Percentiles rank a stretch among this genome's conserved stretches.
Evolutionary conservation across 768 basidiomycete genomes (phyloP).

Genomic region (Dioszegia crocea): DNA sequence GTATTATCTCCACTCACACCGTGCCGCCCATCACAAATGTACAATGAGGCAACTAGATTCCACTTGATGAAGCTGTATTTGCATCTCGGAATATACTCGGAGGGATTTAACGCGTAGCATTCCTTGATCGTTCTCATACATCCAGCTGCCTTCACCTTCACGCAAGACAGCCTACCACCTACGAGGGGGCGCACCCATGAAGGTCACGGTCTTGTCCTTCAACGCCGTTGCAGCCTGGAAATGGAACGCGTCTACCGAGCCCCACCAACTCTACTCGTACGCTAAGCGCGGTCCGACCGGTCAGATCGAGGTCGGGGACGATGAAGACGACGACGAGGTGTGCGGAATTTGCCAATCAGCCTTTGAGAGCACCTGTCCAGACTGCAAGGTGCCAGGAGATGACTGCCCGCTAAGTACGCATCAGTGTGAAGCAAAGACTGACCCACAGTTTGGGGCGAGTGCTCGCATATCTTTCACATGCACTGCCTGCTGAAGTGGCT

Average conservation of each 20-base stretch:
- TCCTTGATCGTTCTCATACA: too few relatives aligned
- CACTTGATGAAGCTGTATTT: too few relatives aligned
- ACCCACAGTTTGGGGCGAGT: conserved; percentile 89
- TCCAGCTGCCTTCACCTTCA: too few relatives aligned
- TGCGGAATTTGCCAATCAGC: conserved; percentile 42
- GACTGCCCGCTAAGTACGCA: conserved; percentile 82
- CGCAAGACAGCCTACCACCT: background rate
- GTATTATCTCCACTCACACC: background rate
- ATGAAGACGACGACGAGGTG: conserved; percentile 42
- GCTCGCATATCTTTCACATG: conserved; percentile 97
- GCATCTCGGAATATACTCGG: too few relatives aligned
- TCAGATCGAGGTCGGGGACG: conserved; percentile 26
- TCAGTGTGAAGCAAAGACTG: background rate
- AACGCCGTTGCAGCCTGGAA: conserved; percentile 48
- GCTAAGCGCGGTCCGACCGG: conserved; percentile 15
- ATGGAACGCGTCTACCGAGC: conserved; percentile 46
- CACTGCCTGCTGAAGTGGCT: conserved; percentile 98
- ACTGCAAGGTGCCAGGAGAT: conserved; percentile 94
- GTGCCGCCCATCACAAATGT: background rate
- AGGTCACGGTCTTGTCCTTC: conserved; percentile 41
- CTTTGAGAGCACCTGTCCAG: conserved; percentile 91
- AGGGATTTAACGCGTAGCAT: too few relatives aligned
- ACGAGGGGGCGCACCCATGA: too few relatives aligned
- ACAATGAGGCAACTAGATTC: too few relatives aligned
- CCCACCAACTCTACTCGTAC: conserved; percentile 37